Evolutionary conservation across 2,329 filamentous ascomycete species (phyloP), one percentile per base, ranked within the genome.

Genomic region (Beauveria caledonica): DNA sequence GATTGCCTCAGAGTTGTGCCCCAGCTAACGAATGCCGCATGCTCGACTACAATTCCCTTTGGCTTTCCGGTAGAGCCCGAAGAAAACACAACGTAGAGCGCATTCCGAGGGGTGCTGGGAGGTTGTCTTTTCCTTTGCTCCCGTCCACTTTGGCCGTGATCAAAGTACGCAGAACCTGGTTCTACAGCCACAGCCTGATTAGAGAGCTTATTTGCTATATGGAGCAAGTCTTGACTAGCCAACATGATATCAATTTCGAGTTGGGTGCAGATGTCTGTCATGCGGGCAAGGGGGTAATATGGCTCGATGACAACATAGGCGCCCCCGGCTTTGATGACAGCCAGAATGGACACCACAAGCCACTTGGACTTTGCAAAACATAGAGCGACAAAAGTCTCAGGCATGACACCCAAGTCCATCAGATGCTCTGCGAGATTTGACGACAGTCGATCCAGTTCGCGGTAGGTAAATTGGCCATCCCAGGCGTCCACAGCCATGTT

Each of bases 21-120:
- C 21, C 29, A 29, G 11, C n/a, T 61, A 10, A 57, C 42, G 36
- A 39, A 45, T 36, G 63, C 62, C 3, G 55, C 61, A 59, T 67
- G 66, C 17, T 64, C 63, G 21, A 70, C 64, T n/a, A 79, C 71
- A 17, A 80, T 77, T 39, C 78, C 79, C 68, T 82, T 82, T 3
- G 79, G 79, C 40, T 71, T 70, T 5, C 79, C 79, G 0, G 79
- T 81, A 29, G 76, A 79, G n/a, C 79, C 79, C 13, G 78, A 80
- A n/a, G 79, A 81, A 65, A 80, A 81, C 65, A 80, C 77, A 63
- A 81, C 76, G 36, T 68, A 68, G 6, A 58, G 48, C 8, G 60
- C 45, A 49, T 60, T 25, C 1, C 21, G 39, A 15, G 62, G 50
- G 8, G 8, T 55, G 19, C 25, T 11, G n/a, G 54, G 29, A 8